Evolutionary conservation across 2,329 filamentous ascomycete genomes (phyloP), one percentile per base, ranked within the genome.

Genomic region (Leptographium flavum): DNA sequence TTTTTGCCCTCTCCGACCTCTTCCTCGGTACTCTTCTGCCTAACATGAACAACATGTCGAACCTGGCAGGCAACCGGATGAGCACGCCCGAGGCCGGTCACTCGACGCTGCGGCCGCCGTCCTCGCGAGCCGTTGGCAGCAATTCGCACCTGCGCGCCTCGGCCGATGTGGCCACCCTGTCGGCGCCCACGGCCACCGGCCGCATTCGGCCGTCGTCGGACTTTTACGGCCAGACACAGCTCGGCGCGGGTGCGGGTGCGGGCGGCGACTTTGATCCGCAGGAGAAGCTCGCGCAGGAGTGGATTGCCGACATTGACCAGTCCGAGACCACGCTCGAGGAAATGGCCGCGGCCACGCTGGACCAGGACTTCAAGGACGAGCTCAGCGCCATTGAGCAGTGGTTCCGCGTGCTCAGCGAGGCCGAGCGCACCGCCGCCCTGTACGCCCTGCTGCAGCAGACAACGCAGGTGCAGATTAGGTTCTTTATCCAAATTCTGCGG

Each of bases 281-380:
- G 62, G 92, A 96, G 62, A 90, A 88, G 64, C 84, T 90, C 52
- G 87, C 90, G 42, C 88, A 95, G 68, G 88, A 98, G 65, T 98
- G 92, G 92, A 90, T 98, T 56, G 87, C 90, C 46, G 92, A 98
- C 58, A 96, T 98, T 55, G 92, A 98, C 61, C 90, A 96, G 63
- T 95, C 95, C 58, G 92, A 98, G 70, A 94, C 81, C n/a, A 98
- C 92, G 1, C 66, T 98, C 57, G 92, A 96, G 64, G 92, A 98
- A 62, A 98, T 98, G 92, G 92, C 92, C 37, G 88, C 90, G 28
- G 92, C 92, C 25, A 96, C 92, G n/a, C 71, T 96, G 45, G 92
- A 98, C 60, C 92, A 98, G 68, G 92, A 98, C 60, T 98, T 98
- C 72, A 98, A 98, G 69, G 92, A 96, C 64, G 92, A 98, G 65